Base-by-base conservation (phyloP, 2,329 filamentous ascomycete species). In the Aspergillus caelatus region DNA sequence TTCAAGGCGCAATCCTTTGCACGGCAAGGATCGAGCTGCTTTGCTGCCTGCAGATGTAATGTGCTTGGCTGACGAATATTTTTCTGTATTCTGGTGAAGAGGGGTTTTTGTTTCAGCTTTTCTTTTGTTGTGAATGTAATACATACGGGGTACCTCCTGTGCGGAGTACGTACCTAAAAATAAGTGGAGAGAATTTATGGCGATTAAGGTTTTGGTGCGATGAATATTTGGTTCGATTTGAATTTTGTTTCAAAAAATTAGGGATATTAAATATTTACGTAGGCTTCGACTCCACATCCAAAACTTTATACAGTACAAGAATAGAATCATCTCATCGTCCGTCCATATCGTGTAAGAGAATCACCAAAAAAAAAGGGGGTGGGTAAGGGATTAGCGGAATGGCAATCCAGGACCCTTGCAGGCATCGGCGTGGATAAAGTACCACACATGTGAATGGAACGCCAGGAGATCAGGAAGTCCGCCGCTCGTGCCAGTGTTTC, bases 401-500 rank as follows among this genome's bases (percentile, higher is more conserved):
- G 70, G 69, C 23, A 62, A n/a, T 3, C 67, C 68, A 28, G 59
- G 11, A 1, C 64, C 63, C 21, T 62, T 63, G 26, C 72, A 72
- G 5, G 39, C 67, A 67, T 73, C 69, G 11, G 65, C 60, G 28
- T 62, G 19, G 30, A 65, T 62, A 57, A 73, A 74, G 19, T 74
- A 74, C 71, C 70, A 74, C 30, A 68, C 62, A 41, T 74, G 72
- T 5, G 68, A 70, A 16, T 59, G n/a, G 36, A 72, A 62, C 1
- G 58, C 61, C 7, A 60, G 48, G 3, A 72, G 4, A 10, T 45
- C 57, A 1, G 69, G 70, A 1, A 64, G 10, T 4, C 72, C 74
- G 39, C 39, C 39, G 39, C 39, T 41, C 61, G 62, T 70, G 9
- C 70, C 70, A 11, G 70, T 70, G 48, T 74, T 74, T 0, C 74